A percentile compares a stretch with the other conserved stretches of the same genome.
These are phyloP conservation scores for Tolypocladium ovalisporum DNA, from an alignment of 2,329 filamentous ascomycete species.

Conservation along the genomic window DNA sequence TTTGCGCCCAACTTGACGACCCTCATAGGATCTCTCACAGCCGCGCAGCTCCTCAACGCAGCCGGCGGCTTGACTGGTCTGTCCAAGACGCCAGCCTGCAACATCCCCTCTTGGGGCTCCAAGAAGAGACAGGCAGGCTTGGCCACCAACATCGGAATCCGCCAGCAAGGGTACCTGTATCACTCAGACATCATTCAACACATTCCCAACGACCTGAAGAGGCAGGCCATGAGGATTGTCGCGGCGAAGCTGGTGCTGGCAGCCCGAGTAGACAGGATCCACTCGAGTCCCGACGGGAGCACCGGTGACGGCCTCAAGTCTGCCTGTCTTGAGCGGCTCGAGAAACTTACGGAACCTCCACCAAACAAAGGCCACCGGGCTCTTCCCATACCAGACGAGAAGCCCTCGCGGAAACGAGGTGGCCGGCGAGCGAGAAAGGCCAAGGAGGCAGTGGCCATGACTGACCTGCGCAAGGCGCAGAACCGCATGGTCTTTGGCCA, in stretches of 20 bases:
- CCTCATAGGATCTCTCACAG: conserved; percentile 83
- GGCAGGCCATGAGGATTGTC: conserved; percentile 90
- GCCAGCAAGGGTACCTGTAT: conserved; percentile 89
- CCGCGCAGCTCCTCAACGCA: conserved; percentile 92
- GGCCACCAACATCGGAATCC: conserved; percentile 82
- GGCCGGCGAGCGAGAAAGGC: conserved; percentile 83
- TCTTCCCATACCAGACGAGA: conserved; percentile 87
- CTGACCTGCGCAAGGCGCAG: conserved; percentile 88
- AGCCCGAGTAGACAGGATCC: conserved; percentile 78
- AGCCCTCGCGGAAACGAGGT: conserved; percentile 84
- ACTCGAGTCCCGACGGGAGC: conserved; percentile 70
- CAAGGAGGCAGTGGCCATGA: conserved; percentile 96
- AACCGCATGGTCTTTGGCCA: conserved; percentile 94
- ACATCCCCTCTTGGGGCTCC: conserved; percentile 80
- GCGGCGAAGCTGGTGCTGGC: conserved; percentile 90
- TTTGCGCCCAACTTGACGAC: conserved; percentile 91
- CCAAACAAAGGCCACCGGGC: conserved; percentile 82
- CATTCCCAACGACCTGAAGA: conserved; percentile 78
- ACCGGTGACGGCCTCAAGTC: conserved; percentile 73
- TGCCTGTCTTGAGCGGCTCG: conserved; percentile 73
- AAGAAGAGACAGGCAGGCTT: conserved; percentile 79
- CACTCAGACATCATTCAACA: conserved; percentile 80
- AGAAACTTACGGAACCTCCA: conserved; percentile 86
- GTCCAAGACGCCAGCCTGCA: conserved; percentile 87
- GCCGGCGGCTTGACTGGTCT: conserved; percentile 81